Evolutionary conservation across 208 protist species (phyloP), one percentile per base, ranked within the genome.

Genomic region (Leishmania martiniquensis): DNA sequence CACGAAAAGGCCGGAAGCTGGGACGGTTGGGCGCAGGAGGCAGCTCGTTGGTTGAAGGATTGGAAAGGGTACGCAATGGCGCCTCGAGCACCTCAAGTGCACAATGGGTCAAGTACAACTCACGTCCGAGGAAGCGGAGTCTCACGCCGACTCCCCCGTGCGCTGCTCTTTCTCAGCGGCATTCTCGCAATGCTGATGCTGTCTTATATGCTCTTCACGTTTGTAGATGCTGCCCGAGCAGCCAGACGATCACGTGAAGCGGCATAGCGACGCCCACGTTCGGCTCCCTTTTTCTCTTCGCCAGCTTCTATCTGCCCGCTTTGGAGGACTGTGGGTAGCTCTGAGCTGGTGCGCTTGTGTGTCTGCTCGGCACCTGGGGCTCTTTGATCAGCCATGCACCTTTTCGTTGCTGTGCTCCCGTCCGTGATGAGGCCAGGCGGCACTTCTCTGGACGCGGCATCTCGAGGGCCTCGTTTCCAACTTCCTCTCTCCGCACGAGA

Each of bases 1-100:
- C 68, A 77, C 51, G 65, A 72, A 20, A 54, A 77, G 29, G 72
- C 37, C 13, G 60, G 51, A 22, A 67, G 65, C n/a, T 82, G 78
- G 78, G 15, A 59, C 17, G 63, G 73, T 39, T 77, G 70, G 51
- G 71, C 45, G 0, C 62, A 49, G n/a, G 78, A 77, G 52, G 78
- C 71, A 12, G 39, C 22, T 39, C 60, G 52, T 22, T 76, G 70
- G 72, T 76, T 59, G 78, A 65, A 20, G 15, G 78, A 77, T 32
- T 47, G 72, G 42, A 66, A 47, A 20, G 52, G 57, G 12, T 57
- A 77, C 25, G 45, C 71, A 17, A 44, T 62, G 20, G 60, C 47
- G 9, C 20, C 15, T 17, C 78, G 29, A 39, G 37, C 20, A 1
- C 51, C 42, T 25, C n/a, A 57, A 45, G 29, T 54, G 68, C 45